Evolutionary conservation across 257 asterid genomes (phyloP).

Genomic region (Lycium ferocissimum): DNA sequence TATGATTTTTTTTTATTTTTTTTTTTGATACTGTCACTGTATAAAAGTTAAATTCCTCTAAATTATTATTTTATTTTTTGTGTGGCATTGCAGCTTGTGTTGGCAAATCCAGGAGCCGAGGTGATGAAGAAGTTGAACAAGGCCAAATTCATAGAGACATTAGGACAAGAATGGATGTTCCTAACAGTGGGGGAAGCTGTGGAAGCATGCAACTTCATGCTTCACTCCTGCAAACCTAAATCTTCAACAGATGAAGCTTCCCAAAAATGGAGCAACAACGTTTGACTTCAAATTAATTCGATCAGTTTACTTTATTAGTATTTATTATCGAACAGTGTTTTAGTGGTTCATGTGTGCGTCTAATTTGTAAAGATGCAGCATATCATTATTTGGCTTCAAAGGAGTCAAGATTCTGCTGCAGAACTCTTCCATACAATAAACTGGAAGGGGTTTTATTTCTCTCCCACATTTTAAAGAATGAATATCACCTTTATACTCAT

Average conservation of each 20-base stretch:
- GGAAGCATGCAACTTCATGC: conserved; percentile 80
- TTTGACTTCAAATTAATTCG: conserved; percentile 29
- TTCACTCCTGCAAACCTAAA: conserved; percentile 65
- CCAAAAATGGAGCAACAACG: conserved; percentile 59
- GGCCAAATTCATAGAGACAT: conserved; percentile 66
- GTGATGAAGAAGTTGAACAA: conserved; percentile 93
- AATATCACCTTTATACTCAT: background rate
- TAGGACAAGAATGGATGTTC: conserved; percentile 89
- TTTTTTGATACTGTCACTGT: background rate
- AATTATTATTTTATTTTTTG: too few species aligned
- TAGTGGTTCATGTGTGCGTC: conserved; percentile 23
- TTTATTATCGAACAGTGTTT: background rate
- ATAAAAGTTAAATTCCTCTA: background rate
- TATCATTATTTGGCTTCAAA: conserved; percentile 21
- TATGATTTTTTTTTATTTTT: too few species aligned
- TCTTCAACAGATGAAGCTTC: conserved; percentile 33
- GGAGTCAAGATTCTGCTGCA: conserved; percentile 22
- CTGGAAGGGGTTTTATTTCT: background rate
- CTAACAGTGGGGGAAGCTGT: conserved; percentile 92
- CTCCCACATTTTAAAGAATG: conserved; percentile 13
- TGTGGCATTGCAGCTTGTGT: conserved; percentile 53
- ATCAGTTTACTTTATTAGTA: background rate
- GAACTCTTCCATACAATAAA: background rate
- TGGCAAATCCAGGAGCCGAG: conserved; percentile 86
- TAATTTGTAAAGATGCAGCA: conserved; percentile 15